Base-by-base conservation (phyloP, 1,284 basidiomycete species). In the Boletus chippewaensis region DNA sequence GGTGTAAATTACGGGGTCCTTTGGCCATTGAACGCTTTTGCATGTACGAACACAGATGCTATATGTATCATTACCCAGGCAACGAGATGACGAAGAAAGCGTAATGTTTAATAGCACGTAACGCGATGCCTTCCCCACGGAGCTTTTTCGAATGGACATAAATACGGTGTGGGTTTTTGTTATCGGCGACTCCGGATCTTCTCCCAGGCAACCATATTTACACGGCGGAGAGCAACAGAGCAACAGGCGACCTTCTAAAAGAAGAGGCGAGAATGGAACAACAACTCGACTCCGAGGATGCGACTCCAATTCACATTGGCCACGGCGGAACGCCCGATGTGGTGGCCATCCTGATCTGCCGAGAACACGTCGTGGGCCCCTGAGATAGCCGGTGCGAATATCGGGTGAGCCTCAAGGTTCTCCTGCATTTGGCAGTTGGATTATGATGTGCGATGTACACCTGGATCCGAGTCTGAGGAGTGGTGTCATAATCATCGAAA, bases 381-480 rank as follows among this genome's bases (percentile, higher is more conserved):
- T 31, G 11, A 13, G 29, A 13, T 31, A 12, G 12, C 29, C 4
- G 11, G 22, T 24, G 22, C 22, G 22, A 24, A 24, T 7, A 24
- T 24, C 7, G 29, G 10, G 29, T 31, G 29, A 26, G 26, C 26
- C 22, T 6, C 22, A 7, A 24, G 22, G 22, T 24, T 24, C 22
- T 24, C 9, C 26, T 26, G 26, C 26, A 26, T 26, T 31, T 31
- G 29, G 29, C 29, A 31, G 11, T 24, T 1, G 22, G 22, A 24
- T 7, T 7, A 24, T 24, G 22, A 24, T 24, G 22, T 24, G 22
- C 22, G 22, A 70, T 65, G 57, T 74, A 78, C 0, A 74, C 76
- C 13, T 69, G 63, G 5, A 77, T 63, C 41, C 70, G 66, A 8
- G 68, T 63, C 41, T 70, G 66, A 8, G 68, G 69, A 7, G 76